Evolutionary conservation across 768 basidiomycete species (phyloP).

Genomic region (Lentinula detonsa): DNA sequence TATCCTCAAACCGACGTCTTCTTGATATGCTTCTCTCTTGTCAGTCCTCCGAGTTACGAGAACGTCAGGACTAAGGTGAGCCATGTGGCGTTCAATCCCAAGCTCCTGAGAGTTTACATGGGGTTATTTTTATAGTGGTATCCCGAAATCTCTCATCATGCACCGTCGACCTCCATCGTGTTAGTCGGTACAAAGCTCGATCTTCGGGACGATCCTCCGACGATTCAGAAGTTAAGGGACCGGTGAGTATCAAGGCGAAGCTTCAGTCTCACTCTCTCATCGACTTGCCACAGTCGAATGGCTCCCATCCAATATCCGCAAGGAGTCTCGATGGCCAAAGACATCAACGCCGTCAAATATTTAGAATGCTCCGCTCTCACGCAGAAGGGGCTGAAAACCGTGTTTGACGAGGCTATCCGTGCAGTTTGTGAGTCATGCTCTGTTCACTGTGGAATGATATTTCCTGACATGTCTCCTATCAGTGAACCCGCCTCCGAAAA

Average conservation of each 20-base stretch:
- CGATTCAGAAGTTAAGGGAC: conserved; percentile 89
- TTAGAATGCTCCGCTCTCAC: conserved; percentile 94
- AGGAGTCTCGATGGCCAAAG: conserved; percentile 86
- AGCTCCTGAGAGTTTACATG: conserved; percentile 8
- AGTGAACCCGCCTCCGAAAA: conserved; percentile 75
- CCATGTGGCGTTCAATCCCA: conserved; percentile 5
- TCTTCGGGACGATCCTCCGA: conserved; percentile 89
- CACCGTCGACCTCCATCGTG: conserved; percentile 88
- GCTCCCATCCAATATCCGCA: conserved; percentile 89
- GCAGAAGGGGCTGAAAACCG: conserved; percentile 97
- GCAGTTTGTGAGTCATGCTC: conserved; percentile 72
- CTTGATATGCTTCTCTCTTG: conserved; percentile 97
- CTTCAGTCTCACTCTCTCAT: conserved; percentile 1
- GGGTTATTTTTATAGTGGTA: conserved; percentile 61
- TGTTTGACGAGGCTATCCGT: conserved; percentile 98
- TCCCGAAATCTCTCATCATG: conserved; percentile 97
- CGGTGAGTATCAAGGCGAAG: conserved; percentile 43
- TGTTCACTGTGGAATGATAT: not conserved
- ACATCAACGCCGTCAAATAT: conserved; percentile 95
- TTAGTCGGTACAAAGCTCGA: conserved; percentile 97
- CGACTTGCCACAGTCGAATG: conserved; percentile 65
- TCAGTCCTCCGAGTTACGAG: conserved; percentile 96
- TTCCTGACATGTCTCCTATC: not conserved
- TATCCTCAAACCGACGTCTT: conserved; percentile 99
- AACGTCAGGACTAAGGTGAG: conserved; percentile 96